Conservation (phyloP, 176 grass and related monocot species). For the Ensete glaucum region DNA sequence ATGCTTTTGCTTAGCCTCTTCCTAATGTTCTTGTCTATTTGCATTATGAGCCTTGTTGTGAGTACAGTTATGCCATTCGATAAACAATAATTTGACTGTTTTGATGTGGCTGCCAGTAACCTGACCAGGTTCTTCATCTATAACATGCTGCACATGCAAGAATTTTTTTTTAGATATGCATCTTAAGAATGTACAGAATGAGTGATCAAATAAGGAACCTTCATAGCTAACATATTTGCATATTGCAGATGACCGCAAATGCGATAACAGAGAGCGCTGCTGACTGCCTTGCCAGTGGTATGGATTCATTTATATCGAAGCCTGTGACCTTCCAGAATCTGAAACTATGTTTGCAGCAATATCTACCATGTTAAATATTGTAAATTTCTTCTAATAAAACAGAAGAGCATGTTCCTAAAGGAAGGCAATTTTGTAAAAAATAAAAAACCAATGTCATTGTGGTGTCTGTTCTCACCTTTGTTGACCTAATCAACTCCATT, state of each 20-base stretch:
- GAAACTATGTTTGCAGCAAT: conserved; percentile 60
- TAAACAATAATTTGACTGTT: not conserved
- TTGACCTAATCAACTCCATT: not conserved
- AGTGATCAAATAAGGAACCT: not conserved
- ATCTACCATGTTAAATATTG: conserved; percentile 41
- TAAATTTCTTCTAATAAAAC: conserved; percentile 55
- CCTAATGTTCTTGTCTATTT: too few species aligned
- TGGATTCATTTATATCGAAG: conserved; percentile 96
- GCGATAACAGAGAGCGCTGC: conserved; percentile 61
- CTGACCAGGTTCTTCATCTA: not conserved
- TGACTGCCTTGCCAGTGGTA: conserved; percentile 74
- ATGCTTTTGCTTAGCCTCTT: too few species aligned
- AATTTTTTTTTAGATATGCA: conserved; percentile 9
- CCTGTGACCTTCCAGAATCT: conserved; percentile 72
- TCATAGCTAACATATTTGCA: conserved; percentile 18
- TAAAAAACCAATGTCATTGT: not conserved
- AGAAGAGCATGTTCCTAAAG: conserved; percentile 18
- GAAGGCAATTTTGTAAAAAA: not conserved
- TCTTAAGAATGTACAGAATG: conserved; percentile 17
- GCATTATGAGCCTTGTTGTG: too few species aligned
- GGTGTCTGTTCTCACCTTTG: not conserved
- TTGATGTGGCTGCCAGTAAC: not conserved
- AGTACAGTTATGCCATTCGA: too few species aligned
- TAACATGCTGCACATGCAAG: not conserved
- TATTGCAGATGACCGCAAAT: conserved; percentile 91